Base-by-base conservation (phyloP, 768 basidiomycete species). In the Leccinum uliginosum region DNA sequence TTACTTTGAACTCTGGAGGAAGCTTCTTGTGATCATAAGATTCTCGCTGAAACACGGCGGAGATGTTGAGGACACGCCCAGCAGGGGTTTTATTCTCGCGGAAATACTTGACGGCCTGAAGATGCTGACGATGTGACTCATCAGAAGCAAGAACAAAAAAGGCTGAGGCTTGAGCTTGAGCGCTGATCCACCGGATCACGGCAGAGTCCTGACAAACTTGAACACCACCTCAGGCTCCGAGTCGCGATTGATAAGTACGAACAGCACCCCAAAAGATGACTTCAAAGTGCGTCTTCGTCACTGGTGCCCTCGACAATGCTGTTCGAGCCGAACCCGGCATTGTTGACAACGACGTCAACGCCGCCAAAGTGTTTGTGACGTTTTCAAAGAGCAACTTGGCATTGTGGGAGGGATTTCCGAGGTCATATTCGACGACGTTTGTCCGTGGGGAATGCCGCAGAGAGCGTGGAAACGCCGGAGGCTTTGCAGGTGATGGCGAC, bases 311-410 rank as follows among this genome's bases (percentile, higher is more conserved):
- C 73, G 11, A 71, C 62, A 38, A 74, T 67, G 11, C 62, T 57
- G 14, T 55, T 52, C 27, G 63, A 17, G 2, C 47, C 64, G 30
- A 59, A 62, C 5, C 60, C 70, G 0, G 73, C 73, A 14, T 75
- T 75, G 61, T 72, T 74, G 53, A 68, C 65, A 14, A 73, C 67
- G 27, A 71, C 62, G 45, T 74, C 70, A n/a, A 74, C 27, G 4
- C 69, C 63, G 12, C 69, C 69, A 58, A 74, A 72, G 46, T 63
- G 54, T 3, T 29, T 47, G 35, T 62, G 62, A 65, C 59, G 4
- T 46, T 49, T 8, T 60, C 54, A 43, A 74, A 70, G 32, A 67
- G 65, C 6, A 53, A 61, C 19, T 47, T 51, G 1, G 35, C 44
- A 21, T 61, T 61, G 7, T 71, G 52, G 10, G 53, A 23, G 0